Percentiles rank a stretch among this genome's conserved stretches.
These are phyloP conservation scores for Capillidium heterosporum DNA, from an alignment of 371 early-diverging fungal species.

Conservation along the genomic window DNA sequence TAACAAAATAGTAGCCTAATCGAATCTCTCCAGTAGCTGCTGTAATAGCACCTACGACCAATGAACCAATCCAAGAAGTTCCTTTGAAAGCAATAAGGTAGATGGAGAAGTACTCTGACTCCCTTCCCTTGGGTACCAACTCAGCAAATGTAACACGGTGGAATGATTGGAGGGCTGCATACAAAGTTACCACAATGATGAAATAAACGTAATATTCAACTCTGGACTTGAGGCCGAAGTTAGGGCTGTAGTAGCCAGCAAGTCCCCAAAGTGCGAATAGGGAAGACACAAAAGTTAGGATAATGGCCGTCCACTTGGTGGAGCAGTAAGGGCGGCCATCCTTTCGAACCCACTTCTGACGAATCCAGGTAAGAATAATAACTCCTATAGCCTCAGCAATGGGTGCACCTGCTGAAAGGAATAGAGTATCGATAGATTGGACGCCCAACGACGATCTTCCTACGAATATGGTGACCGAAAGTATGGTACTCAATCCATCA, in stretches of 20 bases:
- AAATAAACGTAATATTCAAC: not conserved
- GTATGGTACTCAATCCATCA: slow-evolving; percentile 19
- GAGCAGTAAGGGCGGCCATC: too few species aligned
- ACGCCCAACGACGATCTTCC: slow-evolving; percentile 6
- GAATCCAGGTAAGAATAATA: not conserved
- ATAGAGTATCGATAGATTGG: slow-evolving; percentile 10
- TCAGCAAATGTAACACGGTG: slow-evolving; percentile 22
- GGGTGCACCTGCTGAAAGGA: slow-evolving; percentile 22
- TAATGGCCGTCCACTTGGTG: slow-evolving; percentile 9
- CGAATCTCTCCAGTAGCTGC: not conserved
- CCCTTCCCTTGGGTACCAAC: slow-evolving; percentile 25
- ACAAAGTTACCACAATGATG: not conserved
- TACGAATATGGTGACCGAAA: slow-evolving; percentile 17
- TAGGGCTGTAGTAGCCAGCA: slow-evolving; percentile 9
- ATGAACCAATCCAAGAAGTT: slow-evolving; percentile 38
- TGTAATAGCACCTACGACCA: slow-evolving; percentile 28
- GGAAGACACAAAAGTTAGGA: slow-evolving; percentile 11
- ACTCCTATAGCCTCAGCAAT: slow-evolving; percentile 22
- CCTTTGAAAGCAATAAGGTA: slow-evolving; percentile 41
- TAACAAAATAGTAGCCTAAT: not conserved
- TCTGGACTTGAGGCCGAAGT: not conserved
- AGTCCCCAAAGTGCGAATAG: slow-evolving; percentile 14
- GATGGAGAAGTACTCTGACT: slow-evolving; percentile 29
- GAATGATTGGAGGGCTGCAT: not conserved
- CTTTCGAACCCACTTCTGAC: too few species aligned